These are phyloP conservation scores for Stagonosporopsis cucurbitacearum DNA, from an alignment of 2,329 filamentous ascomycete genomes.

Conservation along the genomic window DNA sequence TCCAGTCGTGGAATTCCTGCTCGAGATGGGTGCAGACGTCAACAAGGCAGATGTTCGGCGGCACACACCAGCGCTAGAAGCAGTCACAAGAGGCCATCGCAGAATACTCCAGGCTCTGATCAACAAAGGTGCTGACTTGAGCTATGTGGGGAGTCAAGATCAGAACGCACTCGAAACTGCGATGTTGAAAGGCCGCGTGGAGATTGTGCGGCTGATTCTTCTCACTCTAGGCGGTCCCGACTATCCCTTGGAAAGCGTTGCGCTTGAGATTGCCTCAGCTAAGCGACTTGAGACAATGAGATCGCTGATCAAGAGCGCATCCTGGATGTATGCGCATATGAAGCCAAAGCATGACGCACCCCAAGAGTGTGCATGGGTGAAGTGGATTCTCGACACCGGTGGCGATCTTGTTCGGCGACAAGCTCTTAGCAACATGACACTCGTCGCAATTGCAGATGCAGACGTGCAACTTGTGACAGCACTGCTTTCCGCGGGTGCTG, in stretches of 20 bases:
- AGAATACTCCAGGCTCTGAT: conserved; percentile 24
- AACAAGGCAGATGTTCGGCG: conserved; percentile 16
- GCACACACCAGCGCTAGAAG: conserved; percentile 25
- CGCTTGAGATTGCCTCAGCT: conserved; percentile 29
- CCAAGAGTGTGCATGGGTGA: conserved; percentile 24
- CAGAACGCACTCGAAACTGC: conserved; percentile 22
- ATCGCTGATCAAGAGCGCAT: conserved; percentile 19
- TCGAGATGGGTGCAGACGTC: conserved; percentile 28
- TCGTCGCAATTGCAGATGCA: conserved; percentile 16
- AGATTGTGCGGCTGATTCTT: conserved; percentile 22
- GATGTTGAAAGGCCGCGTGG: conserved; percentile 15
- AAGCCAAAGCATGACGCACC: not conserved
- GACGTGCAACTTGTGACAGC: conserved; percentile 20
- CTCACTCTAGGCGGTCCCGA: conserved; percentile 23
- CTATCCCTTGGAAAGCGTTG: conserved; percentile 27
- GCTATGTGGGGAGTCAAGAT: not conserved
- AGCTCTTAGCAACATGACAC: conserved; percentile 25
- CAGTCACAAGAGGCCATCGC: conserved; percentile 16
- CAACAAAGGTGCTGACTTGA: conserved; percentile 18
- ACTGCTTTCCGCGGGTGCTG: conserved; percentile 21
- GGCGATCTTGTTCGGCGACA: conserved; percentile 23
- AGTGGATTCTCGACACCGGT: conserved; percentile 29
- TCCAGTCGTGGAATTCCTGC: conserved; percentile 23
- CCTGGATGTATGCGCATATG: conserved; percentile 23
- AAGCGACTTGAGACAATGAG: conserved; percentile 13